Base-by-base conservation (phyloP, 495 filamentous ascomycete species). In the Trichoderma parareesei region DNA sequence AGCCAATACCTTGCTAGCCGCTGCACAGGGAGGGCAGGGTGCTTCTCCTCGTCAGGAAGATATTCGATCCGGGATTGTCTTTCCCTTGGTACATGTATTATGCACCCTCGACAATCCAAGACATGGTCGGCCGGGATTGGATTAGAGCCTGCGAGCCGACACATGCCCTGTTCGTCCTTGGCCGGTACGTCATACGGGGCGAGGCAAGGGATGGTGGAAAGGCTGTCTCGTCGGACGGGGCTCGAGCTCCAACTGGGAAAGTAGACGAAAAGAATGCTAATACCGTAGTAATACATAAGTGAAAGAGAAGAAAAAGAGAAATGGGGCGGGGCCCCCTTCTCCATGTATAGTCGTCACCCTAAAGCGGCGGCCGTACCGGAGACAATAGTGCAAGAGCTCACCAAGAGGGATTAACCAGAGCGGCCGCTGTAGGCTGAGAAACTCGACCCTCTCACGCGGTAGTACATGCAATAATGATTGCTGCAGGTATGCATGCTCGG, bases 171-270 rank as follows among this genome's bases (percentile, higher is more conserved):
- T 37, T 57, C 53, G 53, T 57, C 33, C 53, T 57, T 57, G 53
- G 53, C 27, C 27, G 53, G 53, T 57, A 57, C 53, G 53, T 57
- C 53, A 57, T 57, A 57, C 53, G 53, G 53, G 53, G 27, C 53
- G 53, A 57, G 53, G 33, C 53, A 57, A 57, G 53, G 48, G 53
- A 27, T 57, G 53, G 53, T 57, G 49, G 9, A 27, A 57, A 37
- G 53, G 53, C 9, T 57, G 53, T 57, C 53, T 57, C 53, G 37
- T 57, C 53, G 53, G 53, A 37, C 53, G 53, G 53, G 37, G 11
- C 53, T 33, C 20, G 18, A 57, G 20, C 53, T 57, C 53, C 18
- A 57, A 13, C 27, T 14, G 33, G 53, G 4, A 57, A 16, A 57
- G 53, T n/a, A 57, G 53, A 57, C 27, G 27, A 27, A 0, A 27